Evolutionary conservation across 768 basidiomycete species (phyloP), one percentile per base, ranked within the genome.

Genomic region (Fomitopsis serialis): DNA sequence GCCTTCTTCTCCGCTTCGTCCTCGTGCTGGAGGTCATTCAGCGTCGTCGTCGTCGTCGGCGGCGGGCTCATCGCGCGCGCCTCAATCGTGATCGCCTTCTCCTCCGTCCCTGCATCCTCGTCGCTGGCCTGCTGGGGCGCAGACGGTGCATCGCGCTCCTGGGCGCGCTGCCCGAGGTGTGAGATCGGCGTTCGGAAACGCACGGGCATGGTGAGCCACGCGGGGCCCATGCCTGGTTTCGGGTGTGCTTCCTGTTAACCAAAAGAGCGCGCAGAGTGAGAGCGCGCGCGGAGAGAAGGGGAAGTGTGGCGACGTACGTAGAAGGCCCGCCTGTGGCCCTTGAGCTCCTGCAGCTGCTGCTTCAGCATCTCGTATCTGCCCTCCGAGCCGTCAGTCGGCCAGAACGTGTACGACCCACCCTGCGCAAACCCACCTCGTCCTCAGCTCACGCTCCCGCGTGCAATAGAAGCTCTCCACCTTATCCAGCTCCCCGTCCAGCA

Each of bases 401-500:
- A 36, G 4, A 12, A 47, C 4, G 23, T 4, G 10, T 24, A 55
- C 47, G 42, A 48, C 48, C 49, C 5, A 15, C 2, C 24, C 4
- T 12, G 36, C 36, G 4, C 34, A 52, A 40, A 54, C 48, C 15
- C 32, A 68, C 65, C 61, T 59, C 22, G 48, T 43, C 63, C 70
- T 69, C 81, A 80, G 85, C 69, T 78, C 83, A 43, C 75, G 75
- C 70, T 84, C 93, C 25, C 84, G 78, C 24, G 80, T 81, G 5
- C 78, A 62, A 65, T 91, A 98, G 68, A 99, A 99, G 0, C 72
- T 70, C 54, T 90, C 89, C 12, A 98, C 82, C 67, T 96, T 97
- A 21, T 86, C 82, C 2, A 98, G 73, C 65, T 99, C 86, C 0
- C 64, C 64, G 59, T 97, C 89, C 7, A 98, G 75, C 22, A 82